A percentile compares a stretch with the other conserved stretches of the same genome.
Conservation (phyloP, 441 rosid species). For the Pelargonium citronellum region DNA sequence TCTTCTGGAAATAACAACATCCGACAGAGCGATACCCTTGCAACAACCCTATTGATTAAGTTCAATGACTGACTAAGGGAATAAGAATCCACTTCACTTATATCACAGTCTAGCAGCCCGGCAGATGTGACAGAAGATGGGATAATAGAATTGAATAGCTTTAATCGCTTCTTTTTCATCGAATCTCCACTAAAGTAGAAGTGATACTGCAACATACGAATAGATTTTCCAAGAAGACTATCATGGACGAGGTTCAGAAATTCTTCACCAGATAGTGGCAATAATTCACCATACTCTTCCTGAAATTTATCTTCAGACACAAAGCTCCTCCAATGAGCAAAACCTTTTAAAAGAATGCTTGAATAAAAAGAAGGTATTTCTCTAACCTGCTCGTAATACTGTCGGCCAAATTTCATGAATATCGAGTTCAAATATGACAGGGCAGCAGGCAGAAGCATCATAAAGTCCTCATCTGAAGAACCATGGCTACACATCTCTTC, state of each 20-base stretch:
- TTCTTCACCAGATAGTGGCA: constrained; percentile 47
- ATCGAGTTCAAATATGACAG: constrained; percentile 46
- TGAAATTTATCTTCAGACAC: constrained; percentile 46
- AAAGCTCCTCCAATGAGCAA: constrained; percentile 58
- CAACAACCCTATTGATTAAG: constrained; percentile 50
- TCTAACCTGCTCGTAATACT: constrained; percentile 31
- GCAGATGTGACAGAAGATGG: constrained; percentile 32
- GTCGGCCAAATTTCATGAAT: constrained; percentile 43
- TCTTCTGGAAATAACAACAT: constrained; percentile 53
- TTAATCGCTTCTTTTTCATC: constrained; percentile 40
- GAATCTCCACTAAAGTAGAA: constrained; percentile 43
- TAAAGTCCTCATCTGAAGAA: constrained; percentile 50
- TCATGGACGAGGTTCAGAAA: constrained; percentile 46
- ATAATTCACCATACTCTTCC: constrained; percentile 47
- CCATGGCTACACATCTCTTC: constrained; percentile 23
- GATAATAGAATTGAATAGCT: constrained; percentile 51
- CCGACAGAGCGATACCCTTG: constrained; percentile 51
- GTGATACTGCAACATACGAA: constrained; percentile 54
- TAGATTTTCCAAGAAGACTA: constrained; percentile 72
- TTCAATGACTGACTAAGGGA: constrained; percentile 46
- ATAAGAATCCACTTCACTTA: constrained; percentile 37
- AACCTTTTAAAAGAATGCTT: constrained; percentile 47
- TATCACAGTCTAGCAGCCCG: constrained; percentile 55
- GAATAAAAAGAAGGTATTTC: constrained; percentile 54
- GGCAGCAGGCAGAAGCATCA: constrained; percentile 72